Base-by-base conservation (phyloP, 2,329 filamentous ascomycete genomes). In the Trichophyton simii region DNA sequence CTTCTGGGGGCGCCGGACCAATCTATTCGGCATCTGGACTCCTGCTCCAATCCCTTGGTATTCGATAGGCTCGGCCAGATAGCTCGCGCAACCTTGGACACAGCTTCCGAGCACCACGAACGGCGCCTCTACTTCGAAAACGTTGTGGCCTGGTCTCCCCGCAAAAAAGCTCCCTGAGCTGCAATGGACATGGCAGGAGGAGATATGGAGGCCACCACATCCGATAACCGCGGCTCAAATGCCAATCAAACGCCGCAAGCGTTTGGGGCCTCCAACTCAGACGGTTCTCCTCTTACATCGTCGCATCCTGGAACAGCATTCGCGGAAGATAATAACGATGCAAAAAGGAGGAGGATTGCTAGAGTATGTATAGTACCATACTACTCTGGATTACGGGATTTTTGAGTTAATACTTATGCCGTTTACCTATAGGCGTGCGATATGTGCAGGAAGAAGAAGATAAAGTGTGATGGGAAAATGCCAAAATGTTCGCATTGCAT, bases 391-490 rank as follows among this genome's bases (percentile, higher is more conserved):
- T 34, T 18, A 15, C 25, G 7, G 41, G 11, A 3, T 28, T 15
- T 28, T 1, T 36, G 41, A 18, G 34, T 11, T 41, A 28, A 20
- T 50, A 42, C 31, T n/a, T 34, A 55, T 7, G 20, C 41, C 7
- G 9, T 34, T 42, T 28, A 22, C 42, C n/a, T 58, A 52, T 52
- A 91, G 88, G 91, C 91, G 59, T 96, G 91, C 77, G 91, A 96
- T 69, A 95, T 95, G 91, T 97, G 92, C 73, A 83, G 91, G 68
- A 96, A 95, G 78, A 87, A 87, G 76, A 81, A 89, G 76, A 96
- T 97, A 76, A 97, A 97, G 77, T 97, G 92, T 75, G 94, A 97
- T 72, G 92, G 94, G 67, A 96, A 95, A 77, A 84, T 95, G 76
- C 92, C 94, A 42, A 86, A 91, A 63, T 99, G 94, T 76, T 91